Evolutionary conservation across 345 rosid genomes (phyloP), one percentile per base, ranked within the genome.

Genomic region (Arabidopsis thaliana): DNA sequence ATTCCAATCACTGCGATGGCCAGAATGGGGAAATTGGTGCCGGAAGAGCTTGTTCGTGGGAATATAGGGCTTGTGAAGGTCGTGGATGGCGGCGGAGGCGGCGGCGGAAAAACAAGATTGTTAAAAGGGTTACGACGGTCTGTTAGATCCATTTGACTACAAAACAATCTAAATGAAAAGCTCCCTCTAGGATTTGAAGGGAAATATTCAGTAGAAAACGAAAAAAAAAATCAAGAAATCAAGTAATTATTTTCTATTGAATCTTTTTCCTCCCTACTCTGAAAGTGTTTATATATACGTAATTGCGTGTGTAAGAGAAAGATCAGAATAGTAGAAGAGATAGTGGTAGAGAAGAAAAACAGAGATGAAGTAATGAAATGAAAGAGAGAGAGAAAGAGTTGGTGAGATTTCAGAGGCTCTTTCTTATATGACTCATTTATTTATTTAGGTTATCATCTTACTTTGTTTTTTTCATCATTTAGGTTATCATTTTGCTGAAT

Each of bases 1-100:
- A 95, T 95, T 42, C 97, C 98, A 20, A 95, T 86, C 5, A 90
- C 77, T 52, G 97, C 94, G 14, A 95, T 65, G 62, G 93, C 94
- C 61, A 95, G 71, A 63, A 95, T 88, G 2, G 99, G 99, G 7
- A 78, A 78, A 20, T 36, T 78, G 5, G 77, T 72, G 33, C 40
- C 69, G 41, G 81, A 33, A 33, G 77, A 65, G 73, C 58, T 66
- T 72, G 69, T 0, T 41, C 68, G 37, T 72, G 77, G 81, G 57
- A 78, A 72, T 5, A 78, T 45, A 40, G 81, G 76, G 50, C 63
- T 78, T 41, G 81, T 71, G 46, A 72, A 55, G 4, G 61, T 28
- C 16, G 51, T 44, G 0, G 69, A 14, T 10, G 67, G 64, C 10
- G 74, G 61, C 3, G 72, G 71, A 8, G 68, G 75, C 9, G 64